Conservation (phyloP, 495 filamentous ascomycete genomes). For the Aspergillus kassunensis region DNA sequence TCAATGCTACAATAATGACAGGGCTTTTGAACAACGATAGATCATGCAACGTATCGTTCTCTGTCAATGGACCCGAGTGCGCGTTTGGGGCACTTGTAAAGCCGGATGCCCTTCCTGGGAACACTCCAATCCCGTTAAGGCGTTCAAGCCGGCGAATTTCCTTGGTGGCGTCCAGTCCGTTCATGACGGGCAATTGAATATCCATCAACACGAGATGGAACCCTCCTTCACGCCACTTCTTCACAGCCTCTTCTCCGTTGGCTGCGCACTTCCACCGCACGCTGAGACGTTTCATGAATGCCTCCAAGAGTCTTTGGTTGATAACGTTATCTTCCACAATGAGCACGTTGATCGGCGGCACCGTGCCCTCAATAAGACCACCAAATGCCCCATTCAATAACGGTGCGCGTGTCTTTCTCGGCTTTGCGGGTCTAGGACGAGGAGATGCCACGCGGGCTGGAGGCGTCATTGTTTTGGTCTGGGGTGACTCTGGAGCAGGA, state of each 20-base stretch:
- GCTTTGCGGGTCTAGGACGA: constrained; percentile 32
- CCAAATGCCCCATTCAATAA: constrained; percentile 39
- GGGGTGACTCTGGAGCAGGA: constrained; percentile 34
- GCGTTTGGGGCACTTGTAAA: constrained; percentile 32
- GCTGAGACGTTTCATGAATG: constrained; percentile 93
- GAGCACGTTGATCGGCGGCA: constrained; percentile 94
- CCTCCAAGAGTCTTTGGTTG: constrained; percentile 87
- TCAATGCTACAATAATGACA: constrained; percentile 96
- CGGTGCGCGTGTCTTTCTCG: constrained; percentile 42
- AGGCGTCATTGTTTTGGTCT: constrained; percentile 33
- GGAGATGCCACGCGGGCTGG: constrained; percentile 38
- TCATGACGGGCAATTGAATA: constrained; percentile 97
- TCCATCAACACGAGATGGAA: constrained; percentile 98
- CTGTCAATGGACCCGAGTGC: constrained; percentile 35
- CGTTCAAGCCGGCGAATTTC: constrained; percentile 90
- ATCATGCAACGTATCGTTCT: constrained; percentile 61
- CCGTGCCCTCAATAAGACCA: constrained; percentile 73
- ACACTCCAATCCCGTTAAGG: constrained; percentile 85
- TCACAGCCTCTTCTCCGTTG: constrained; percentile 88
- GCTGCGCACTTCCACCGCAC: constrained; percentile 97
- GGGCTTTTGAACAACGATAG: constrained; percentile 84
- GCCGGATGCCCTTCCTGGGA: constrained; percentile 52
- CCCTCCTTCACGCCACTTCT: constrained; percentile 89
- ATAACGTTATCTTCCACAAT: constrained; percentile 99
- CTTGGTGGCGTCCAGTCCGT: constrained; percentile 90